phyloP scores from a whole-genome alignment of 257 asterid species.

The Solanum rostratum region DNA sequence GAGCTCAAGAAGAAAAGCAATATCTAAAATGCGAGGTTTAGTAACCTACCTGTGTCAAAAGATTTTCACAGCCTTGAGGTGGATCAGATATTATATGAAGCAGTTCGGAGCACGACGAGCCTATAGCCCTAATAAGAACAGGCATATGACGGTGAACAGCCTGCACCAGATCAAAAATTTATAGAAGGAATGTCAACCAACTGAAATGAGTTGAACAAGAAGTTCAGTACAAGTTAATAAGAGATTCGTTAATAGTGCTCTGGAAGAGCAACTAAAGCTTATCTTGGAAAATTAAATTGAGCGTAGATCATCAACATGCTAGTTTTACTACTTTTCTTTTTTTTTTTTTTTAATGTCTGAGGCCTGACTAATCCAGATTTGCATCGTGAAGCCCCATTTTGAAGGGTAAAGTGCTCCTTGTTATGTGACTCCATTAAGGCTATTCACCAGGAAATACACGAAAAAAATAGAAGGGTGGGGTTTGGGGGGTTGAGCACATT shows the following conservation, averaged over 20 bases:
- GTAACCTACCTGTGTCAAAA: slow-evolving; percentile 59
- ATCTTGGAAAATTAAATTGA: neutral
- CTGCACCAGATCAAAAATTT: slow-evolving; percentile 23
- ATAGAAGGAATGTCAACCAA: neutral
- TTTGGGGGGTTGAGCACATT: neutral
- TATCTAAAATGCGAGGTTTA: neutral
- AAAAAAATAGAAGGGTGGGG: neutral
- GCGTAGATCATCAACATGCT: neutral
- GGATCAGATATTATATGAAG: slow-evolving; percentile 79
- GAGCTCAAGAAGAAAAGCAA: slow-evolving; percentile 2
- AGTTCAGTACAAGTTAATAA: neutral
- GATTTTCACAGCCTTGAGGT: slow-evolving; percentile 85
- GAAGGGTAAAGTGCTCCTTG: neutral
- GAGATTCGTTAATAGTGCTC: neutral
- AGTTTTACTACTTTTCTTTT: neutral
- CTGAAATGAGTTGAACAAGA: neutral
- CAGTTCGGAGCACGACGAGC: slow-evolving; percentile 57
- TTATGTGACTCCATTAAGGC: neutral
- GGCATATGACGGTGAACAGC: slow-evolving; percentile 91
- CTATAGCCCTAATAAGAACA: slow-evolving; percentile 64
- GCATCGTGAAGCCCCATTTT: neutral
- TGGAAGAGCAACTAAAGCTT: neutral
- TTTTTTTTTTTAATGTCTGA: neutral
- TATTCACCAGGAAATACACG: no score
- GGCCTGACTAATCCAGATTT: neutral